These are phyloP conservation scores for Fusarium sp. DNA, from an alignment of 2,329 filamentous ascomycete species.

Conservation along the genomic window DNA sequence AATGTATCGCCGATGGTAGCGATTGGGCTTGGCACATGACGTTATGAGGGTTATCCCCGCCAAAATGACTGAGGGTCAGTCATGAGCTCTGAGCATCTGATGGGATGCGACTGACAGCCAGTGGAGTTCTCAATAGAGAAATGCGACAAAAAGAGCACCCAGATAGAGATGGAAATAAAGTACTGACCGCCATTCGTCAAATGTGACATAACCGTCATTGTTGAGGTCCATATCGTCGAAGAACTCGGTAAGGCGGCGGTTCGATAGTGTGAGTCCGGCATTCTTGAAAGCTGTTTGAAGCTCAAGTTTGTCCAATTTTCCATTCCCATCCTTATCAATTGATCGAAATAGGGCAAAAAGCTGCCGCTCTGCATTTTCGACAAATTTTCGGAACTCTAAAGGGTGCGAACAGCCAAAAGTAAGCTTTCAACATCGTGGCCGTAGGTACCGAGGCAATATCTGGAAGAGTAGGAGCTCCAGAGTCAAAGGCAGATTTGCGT, in stretches of 20 bases:
- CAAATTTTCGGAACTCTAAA: conserved; percentile 87
- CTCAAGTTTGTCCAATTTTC: conserved; percentile 87
- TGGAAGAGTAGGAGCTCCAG: conserved; percentile 8
- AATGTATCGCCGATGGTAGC: conserved; percentile 14
- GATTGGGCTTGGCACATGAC: conserved; percentile 43
- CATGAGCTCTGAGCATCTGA: conserved; percentile 38
- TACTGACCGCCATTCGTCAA: conserved; percentile 95
- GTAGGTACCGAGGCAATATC: conserved; percentile 26
- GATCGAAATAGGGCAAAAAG: conserved; percentile 82
- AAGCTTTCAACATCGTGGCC: conserved; percentile 24
- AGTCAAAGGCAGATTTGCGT: conserved; percentile 46
- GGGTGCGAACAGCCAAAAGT: conserved; percentile 22
- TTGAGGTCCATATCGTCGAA: conserved; percentile 91
- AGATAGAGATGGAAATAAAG: conserved; percentile 13
- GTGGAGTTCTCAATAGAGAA: neutral
- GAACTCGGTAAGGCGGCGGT: conserved; percentile 81
- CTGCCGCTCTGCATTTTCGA: conserved; percentile 86
- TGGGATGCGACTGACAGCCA: conserved; percentile 20
- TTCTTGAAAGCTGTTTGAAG: conserved; percentile 79
- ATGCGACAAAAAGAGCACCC: neutral
- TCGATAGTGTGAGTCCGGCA: conserved; percentile 82
- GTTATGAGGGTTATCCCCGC: conserved; percentile 37
- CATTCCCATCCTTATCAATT: conserved; percentile 88
- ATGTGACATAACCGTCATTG: conserved; percentile 86
- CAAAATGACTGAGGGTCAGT: conserved; percentile 43